These are phyloP conservation scores for Linnemannia elongata DNA, from an alignment of 192 early-diverging fungal species.

Conservation along the genomic window DNA sequence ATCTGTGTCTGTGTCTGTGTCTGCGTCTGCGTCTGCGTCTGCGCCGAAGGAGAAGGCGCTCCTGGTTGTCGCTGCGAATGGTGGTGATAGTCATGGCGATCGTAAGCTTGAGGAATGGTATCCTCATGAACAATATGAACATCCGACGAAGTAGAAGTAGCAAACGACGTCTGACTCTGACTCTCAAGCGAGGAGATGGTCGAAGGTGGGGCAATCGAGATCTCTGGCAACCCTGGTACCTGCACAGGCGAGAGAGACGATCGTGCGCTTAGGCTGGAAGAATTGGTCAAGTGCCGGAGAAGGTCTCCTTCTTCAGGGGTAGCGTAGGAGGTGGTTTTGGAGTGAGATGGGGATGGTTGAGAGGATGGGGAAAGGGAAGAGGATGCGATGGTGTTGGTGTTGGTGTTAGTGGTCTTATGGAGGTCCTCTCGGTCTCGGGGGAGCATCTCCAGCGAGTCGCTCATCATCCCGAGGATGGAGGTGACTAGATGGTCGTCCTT, in stretches of 20 bases:
- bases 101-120: too few relatives aligned
- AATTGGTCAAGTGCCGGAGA: background rate
- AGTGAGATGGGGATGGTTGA: background rate
- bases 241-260: background rate
- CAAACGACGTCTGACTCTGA: background rate
- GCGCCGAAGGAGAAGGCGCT: too few relatives aligned
- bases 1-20: background rate
- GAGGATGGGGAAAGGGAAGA: background rate
- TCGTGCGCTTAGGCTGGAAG: background rate
- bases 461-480: conserved; percentile 14
- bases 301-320: background rate
- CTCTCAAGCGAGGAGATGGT: conserved; percentile 14
- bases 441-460: conserved; percentile 28
- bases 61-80: background rate
- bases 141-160: background rate
- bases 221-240: conserved; percentile 9
- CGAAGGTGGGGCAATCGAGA: conserved; percentile 32
- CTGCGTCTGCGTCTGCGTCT: background rate
- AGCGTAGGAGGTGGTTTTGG: background rate
- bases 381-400: background rate
- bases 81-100: background rate
- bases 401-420: background rate
- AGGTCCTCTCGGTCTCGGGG: background rate
- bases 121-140: conserved; percentile 1
- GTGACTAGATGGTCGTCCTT: background rate